Evolutionary conservation across 2,329 filamentous ascomycete genomes (phyloP), one percentile per base, ranked within the genome.

Genomic region (Calonectria henricotiae): DNA sequence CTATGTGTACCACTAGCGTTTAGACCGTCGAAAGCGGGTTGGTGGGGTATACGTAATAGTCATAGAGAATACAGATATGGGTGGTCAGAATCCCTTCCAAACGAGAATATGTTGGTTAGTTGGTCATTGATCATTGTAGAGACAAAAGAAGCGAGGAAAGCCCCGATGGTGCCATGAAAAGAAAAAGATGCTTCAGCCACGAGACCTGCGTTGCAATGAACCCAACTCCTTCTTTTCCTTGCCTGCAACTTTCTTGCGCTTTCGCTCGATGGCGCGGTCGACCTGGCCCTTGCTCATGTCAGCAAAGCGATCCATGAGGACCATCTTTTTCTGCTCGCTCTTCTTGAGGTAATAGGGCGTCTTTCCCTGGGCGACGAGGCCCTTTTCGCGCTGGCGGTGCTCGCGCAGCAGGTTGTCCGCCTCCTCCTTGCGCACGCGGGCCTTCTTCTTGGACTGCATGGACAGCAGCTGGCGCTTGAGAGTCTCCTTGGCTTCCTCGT

Each of bases 271-370:
- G 15, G 92, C 91, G 85, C 91, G 93, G 72, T 97, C 93, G 70
- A 95, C 89, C 83, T 98, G 92, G 81, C 91, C 92, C 80, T 93
- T 92, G 83, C 94, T 96, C 92, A 98, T 93, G 70, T 89, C 89
- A 76, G 92, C 89, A 83, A 93, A 98, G 80, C 92, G 90, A 77
- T 96, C 92, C 79, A 93, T 86, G 72, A 98, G 85, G 67, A 95
- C 86, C 82, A 92, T 86, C 86, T 96, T 94, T 91, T 96, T 97
- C 86, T 96, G 90, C 84, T 98, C 96, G 79, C 91, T 91, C 85
- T 92, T 92, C 89, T 99, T 99, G 77, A 98, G 85, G 83, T 94
- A 98, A 84, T 95, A 99, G 0, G 96, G 96, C 80, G 89, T 90
- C 90, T 98, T 98, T 71, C 96, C 96, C 84, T 97, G 90, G 77